Percentiles rank a stretch among this genome's conserved stretches.
Evolutionary conservation across 2,329 filamentous ascomycete species (phyloP).

Genomic region (Graphiopsis chlorocephala): DNA sequence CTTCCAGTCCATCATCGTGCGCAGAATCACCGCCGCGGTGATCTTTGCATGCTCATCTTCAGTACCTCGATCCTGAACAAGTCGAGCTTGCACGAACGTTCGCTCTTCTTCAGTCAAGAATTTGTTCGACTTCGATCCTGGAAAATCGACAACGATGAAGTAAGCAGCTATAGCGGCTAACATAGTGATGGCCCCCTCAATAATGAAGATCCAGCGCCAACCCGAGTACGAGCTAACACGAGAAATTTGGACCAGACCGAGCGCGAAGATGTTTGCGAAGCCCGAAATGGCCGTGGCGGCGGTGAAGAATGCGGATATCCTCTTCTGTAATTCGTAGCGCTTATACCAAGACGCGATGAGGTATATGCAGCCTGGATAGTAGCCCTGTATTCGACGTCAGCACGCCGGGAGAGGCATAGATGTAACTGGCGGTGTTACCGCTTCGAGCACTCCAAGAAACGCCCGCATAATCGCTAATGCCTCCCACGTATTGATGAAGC

Average conservation of each 20-base stretch:
- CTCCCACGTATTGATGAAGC: constrained; percentile 55
- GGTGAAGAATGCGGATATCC: constrained; percentile 47
- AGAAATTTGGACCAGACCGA: constrained; percentile 33
- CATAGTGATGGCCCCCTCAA: constrained; percentile 40
- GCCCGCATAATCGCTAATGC: constrained; percentile 54
- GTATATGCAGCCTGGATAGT: constrained; percentile 37
- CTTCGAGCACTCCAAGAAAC: constrained; percentile 60
- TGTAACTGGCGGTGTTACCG: constrained; percentile 45
- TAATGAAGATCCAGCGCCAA: constrained; percentile 40
- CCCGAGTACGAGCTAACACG: constrained; percentile 31
- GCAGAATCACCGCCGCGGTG: constrained; percentile 22
- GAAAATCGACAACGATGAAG: constrained; percentile 41
- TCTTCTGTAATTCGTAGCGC: constrained; percentile 30
- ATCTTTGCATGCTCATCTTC: constrained; percentile 29
- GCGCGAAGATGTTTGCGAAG: constrained; percentile 36
- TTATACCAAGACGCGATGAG: constrained; percentile 30
- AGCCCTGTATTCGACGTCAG: constrained; percentile 15
- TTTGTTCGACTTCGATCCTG: constrained; percentile 17
- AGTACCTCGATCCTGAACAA: constrained; percentile 27
- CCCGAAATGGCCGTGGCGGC: constrained; percentile 32
- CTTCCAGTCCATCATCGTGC: constrained; percentile 33
- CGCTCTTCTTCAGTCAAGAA: constrained; percentile 32
- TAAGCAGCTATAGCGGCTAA: constrained; percentile 37
- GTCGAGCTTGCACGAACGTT: constrained; percentile 22
- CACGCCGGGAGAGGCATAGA: neutral